phyloP scores from a whole-genome alignment of 805 yeast genomes.

The Scheffersomyces amazonensis region DNA sequence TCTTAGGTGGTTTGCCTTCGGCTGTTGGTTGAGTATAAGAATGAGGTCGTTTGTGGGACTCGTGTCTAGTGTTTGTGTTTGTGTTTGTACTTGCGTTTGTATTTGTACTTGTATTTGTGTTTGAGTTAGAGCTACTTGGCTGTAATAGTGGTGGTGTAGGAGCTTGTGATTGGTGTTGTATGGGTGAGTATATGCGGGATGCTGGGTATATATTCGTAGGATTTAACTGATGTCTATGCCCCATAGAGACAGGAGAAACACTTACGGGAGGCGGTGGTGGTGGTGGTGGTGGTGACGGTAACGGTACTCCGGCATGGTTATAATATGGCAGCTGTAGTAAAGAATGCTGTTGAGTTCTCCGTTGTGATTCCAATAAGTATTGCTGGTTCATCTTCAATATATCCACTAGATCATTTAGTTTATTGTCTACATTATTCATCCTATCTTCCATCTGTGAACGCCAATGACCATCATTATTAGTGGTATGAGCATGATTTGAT shows the following conservation, averaged over 20 bases:
- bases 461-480: slow-evolving; percentile 25
- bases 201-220: not conserved
- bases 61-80: too few relatives aligned
- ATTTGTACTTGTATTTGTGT: too few relatives aligned
- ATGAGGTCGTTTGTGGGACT: not conserved
- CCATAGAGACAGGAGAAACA: not conserved
- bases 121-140: not conserved
- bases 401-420: slow-evolving; percentile 35
- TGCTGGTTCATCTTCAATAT: slow-evolving; percentile 31
- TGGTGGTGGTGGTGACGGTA: slow-evolving; percentile 1
- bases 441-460: slow-evolving; percentile 30
- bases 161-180: not conserved
- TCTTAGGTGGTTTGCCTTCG: not conserved
- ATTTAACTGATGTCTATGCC: not conserved
- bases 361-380: slow-evolving; percentile 14
- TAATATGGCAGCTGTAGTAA: not conserved
- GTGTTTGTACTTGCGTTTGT: too few relatives aligned
- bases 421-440: slow-evolving; percentile 34
- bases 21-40: not conserved
- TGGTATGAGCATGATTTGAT: not conserved
- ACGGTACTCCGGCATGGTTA: not conserved
- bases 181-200: not conserved
- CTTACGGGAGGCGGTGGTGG: not conserved
- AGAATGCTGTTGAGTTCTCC: slow-evolving; percentile 4
- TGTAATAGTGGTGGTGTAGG: not conserved